These are phyloP conservation scores for Simplicillium aogashimaense DNA, from an alignment of 2,329 filamentous ascomycete species.

Conservation along the genomic window DNA sequence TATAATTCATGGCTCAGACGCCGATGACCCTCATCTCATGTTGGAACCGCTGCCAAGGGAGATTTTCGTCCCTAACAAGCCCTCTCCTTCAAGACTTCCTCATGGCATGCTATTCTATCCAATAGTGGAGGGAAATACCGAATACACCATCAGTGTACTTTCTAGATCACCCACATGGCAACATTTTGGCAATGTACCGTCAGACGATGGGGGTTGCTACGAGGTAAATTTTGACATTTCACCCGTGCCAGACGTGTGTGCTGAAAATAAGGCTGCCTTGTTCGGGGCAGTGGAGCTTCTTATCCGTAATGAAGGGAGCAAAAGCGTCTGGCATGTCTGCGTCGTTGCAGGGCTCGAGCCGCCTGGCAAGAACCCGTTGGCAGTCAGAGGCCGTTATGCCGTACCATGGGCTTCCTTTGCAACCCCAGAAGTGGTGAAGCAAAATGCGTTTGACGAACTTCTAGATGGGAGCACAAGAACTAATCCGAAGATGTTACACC, in stretches of 20 bases:
- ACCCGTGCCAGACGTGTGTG: slow-evolving; percentile 9
- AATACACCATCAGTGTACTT: slow-evolving; percentile 9
- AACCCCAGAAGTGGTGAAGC: not conserved
- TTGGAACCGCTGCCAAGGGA: slow-evolving; percentile 6
- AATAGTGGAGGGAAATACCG: slow-evolving; percentile 6
- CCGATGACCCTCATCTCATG: not conserved
- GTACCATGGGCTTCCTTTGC: not conserved
- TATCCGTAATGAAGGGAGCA: not conserved
- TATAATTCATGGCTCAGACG: not conserved
- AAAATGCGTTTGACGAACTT: not conserved
- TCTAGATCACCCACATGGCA: slow-evolving; percentile 17
- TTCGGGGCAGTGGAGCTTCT: not conserved
- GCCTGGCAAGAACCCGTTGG: not conserved
- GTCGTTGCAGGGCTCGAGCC: not conserved
- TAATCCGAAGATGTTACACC: no score
- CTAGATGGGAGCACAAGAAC: no score
- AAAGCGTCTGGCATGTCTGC: not conserved
- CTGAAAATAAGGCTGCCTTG: not conserved
- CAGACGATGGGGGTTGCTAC: not conserved
- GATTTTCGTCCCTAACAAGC: slow-evolving; percentile 13
- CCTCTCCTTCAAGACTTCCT: slow-evolving; percentile 9
- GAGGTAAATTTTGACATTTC: slow-evolving; percentile 15
- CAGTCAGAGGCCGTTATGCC: not conserved
- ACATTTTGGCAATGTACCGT: slow-evolving; percentile 9
- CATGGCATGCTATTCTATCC: slow-evolving; percentile 16